Base-by-base conservation (phyloP, 2,329 filamentous ascomycete genomes). In the Cylindrodendrum hubeiense region DNA sequence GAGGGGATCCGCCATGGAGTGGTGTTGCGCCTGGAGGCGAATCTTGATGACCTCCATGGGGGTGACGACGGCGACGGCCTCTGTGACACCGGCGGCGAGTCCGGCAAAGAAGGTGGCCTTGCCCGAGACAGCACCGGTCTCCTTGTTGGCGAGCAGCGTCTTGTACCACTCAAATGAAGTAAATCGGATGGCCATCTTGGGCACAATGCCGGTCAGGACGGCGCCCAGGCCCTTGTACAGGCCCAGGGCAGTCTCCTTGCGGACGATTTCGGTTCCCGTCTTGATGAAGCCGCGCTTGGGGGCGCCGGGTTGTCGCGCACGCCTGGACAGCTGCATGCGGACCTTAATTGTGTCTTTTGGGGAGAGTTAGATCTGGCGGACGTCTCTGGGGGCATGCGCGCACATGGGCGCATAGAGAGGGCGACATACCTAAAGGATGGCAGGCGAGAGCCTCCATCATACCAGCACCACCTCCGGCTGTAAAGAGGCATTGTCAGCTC, bases 31-130 rank as follows among this genome's bases (percentile, higher is more conserved):
- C 86, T 99, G 96, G 73, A 99, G 89, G 52, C 96, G 93, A 79
- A 99, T 99, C 88, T 99, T 99, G 82, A 99, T 90, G 67, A 99
- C 96, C 84, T 99, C 96, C 96, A 99, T 99, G 6, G 96, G 96
- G 30, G 95, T 98, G 61, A 99, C 96, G 55, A 99, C 93, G 52
- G 93, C 91, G 47, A 99, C 95, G 70, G 96, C 96, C 87, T 99
- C 96, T 21, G 96, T 98, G 19, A 99, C 90, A 81, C 96, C 96
- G 26, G 96, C 96, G 24, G 93, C 89, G 49, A 99, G 90, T 77
- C 96, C 96, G 74, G 96, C 93, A 6, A 85, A 2, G 74, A 89
- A 88, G 46, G 94, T 98, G 24, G 87, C 88, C 71, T 87, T 86
- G 51, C 92, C 91, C 30, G 88, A 89, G 51, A 97, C 87, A 30